phyloP scores from a whole-genome alignment of 805 yeast species.

The Cyberlindnera misumaiensis region DNA sequence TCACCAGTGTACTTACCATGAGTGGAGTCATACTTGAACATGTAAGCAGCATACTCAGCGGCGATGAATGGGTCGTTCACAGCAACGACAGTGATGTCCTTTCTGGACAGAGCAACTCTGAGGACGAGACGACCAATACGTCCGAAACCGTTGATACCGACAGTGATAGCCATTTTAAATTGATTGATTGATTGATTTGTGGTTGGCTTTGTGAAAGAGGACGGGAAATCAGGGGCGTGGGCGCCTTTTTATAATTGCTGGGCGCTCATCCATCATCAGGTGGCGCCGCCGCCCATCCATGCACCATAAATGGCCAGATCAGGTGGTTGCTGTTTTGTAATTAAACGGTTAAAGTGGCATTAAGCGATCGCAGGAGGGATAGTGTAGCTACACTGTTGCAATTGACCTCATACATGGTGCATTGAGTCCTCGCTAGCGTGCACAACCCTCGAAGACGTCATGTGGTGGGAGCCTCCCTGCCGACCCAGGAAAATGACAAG shows the following conservation, averaged over 20 bases:
- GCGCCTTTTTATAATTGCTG: constrained; percentile 1
- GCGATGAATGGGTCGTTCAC: constrained; percentile 66
- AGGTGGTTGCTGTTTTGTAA: too few relatives aligned
- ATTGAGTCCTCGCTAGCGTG: too few relatives aligned
- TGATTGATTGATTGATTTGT: background rate
- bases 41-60: constrained; percentile 63
- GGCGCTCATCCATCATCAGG: too few relatives aligned
- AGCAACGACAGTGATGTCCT: constrained; percentile 58
- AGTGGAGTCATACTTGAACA: constrained; percentile 71
- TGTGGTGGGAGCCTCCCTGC: too few relatives aligned
- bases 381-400: too few relatives aligned
- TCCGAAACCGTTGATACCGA: constrained; percentile 90
- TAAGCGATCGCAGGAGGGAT: too few relatives aligned
- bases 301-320: too few relatives aligned
- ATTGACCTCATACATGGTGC: too few relatives aligned
- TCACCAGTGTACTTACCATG: constrained; percentile 60
- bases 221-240: background rate
- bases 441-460: too few relatives aligned
- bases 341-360: too few relatives aligned
- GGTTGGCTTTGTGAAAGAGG: background rate
- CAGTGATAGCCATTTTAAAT: constrained; percentile 39
- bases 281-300: too few relatives aligned
- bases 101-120: constrained; percentile 59
- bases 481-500: too few relatives aligned
- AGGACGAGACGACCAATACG: constrained; percentile 88